phyloP scores from a whole-genome alignment of 352 stramenopile species.

The Globisporangium cylindrosporum region DNA sequence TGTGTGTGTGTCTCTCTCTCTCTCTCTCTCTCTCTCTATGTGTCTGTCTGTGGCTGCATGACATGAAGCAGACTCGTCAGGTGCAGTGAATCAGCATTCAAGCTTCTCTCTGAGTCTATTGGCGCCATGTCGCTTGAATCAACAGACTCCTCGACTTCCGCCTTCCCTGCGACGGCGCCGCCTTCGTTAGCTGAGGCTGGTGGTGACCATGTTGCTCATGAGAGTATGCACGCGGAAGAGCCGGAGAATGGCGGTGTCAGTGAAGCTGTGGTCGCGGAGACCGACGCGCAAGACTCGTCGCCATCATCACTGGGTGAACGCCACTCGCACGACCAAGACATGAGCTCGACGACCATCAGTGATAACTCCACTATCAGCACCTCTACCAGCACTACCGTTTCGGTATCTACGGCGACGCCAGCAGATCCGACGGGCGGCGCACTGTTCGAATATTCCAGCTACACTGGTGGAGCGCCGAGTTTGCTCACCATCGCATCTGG shows the following conservation, averaged over 20 bases:
- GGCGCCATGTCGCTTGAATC: neutral
- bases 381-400: neutral
- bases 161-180: neutral
- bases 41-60: neutral
- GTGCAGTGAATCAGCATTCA: neutral
- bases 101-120: neutral
- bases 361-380: neutral
- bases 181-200: neutral
- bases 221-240: neutral
- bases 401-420: neutral
- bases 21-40: neutral
- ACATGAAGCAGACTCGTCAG: neutral
- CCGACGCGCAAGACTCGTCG: conserved; percentile 11
- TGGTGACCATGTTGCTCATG: neutral
- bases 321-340: neutral
- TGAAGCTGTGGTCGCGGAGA: neutral
- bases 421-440: conserved; percentile 17
- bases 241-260: neutral
- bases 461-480: conserved; percentile 40
- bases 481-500: conserved; percentile 24
- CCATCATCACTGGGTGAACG: neutral
- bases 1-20: neutral
- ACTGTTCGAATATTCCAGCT: conserved; percentile 49
- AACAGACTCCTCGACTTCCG: neutral
- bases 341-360: neutral